Base-by-base conservation (phyloP, 2,329 filamentous ascomycete genomes). In the Colletotrichum horii region DNA sequence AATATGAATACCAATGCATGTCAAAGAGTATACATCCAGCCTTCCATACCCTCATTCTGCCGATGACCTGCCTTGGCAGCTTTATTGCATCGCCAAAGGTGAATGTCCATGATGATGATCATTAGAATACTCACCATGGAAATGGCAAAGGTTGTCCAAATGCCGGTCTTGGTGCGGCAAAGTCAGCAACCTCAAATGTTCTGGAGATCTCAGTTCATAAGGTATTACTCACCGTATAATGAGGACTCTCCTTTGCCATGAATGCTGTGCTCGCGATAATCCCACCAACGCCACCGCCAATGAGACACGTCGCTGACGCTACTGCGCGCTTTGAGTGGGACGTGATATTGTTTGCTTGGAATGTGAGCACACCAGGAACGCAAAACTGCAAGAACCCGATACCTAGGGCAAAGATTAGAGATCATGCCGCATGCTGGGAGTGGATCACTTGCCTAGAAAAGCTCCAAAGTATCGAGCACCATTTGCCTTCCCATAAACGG, bases 291-390 rank as follows among this genome's bases (percentile, higher is more conserved):
- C 79, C 81, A 4, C 80, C 81, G 7, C 80, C 79, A 64, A 82
- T 81, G 8, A 82, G 75, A 62, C 79, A 81, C 0, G 79, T 82
- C 11, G 80, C 81, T 14, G 80, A 79, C 15, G 80, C 80, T 8
- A 82, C 79, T 1, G 78, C 79, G 11, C 81, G 80, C 71, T 82
- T 83, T 3, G 79, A 82, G 30, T 79, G 80, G 4, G 77, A 78
- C 4, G 78, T 81, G 74, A 82, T 83, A 58, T 83, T 83, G 75
- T 83, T 83, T 8, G 81, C 81, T 66, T 83, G 81, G 67, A 78
- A 83, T 8, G 81, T 78, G 16, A 82, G 75, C 2, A 82, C 78
- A 12, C 79, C 81, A 3, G 81, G 80, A 52, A 81, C 77, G 58
- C 80, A 81, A 26, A 78, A 81, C 36, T 82, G 80, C 43, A 80